Evolutionary conservation across 176 grass and related monocot genomes (phyloP).

Genomic region (Hordeum vulgare): MorexV3_pseudomolecules_assembly NC_058520.1:446493358-446493857

Average conservation of each 20-base stretch:
- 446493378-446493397: not conserved
- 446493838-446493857: not conserved
- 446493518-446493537: not conserved
- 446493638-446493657: not conserved
- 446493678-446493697: not conserved
- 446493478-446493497: not conserved
- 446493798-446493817: too few species aligned
- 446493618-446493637: not conserved
- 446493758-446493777: too few species aligned
- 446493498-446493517: conserved; percentile 1
- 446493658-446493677: conserved; percentile 1
- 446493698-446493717: not conserved
- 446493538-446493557: conserved; percentile 1
- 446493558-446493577: conserved; percentile 1
- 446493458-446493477: not conserved
- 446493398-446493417: not conserved
- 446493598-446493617: not conserved
- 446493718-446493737: too few species aligned
- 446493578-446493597: not conserved
- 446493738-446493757: too few species aligned
- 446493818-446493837: too few species aligned
- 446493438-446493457: not conserved
- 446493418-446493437: not conserved
- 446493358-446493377: not conserved
- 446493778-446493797: too few species aligned